phyloP scores from a whole-genome alignment of 306 rosid species.

The Myrica gale region DNA sequence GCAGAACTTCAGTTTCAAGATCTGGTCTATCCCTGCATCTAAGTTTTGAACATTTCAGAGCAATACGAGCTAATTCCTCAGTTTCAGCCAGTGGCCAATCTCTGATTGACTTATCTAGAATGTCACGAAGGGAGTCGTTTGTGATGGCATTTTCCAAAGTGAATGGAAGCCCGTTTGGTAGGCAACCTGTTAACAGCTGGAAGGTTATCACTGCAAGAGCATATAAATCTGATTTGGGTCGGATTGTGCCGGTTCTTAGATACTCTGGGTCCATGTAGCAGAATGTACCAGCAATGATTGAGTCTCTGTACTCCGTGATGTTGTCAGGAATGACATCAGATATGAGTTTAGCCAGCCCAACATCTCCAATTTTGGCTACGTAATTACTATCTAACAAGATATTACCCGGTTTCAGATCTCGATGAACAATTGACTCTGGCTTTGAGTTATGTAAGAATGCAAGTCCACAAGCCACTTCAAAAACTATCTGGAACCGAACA shows the following conservation, averaged over 20 bases:
- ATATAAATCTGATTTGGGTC: conserved; percentile 89
- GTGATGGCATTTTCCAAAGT: conserved; percentile 62
- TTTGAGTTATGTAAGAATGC: conserved; percentile 78
- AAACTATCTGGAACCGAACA: conserved; percentile 57
- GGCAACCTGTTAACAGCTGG: conserved; percentile 66
- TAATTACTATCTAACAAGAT: conserved; percentile 72
- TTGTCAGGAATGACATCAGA: conserved; percentile 74
- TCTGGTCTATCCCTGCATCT: conserved; percentile 98
- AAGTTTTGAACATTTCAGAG: conserved; percentile 64
- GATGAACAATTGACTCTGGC: conserved; percentile 84
- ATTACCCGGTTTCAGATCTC: conserved; percentile 94
- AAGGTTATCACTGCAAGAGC: conserved; percentile 81
- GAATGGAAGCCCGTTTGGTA: conserved; percentile 59
- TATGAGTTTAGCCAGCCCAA: conserved; percentile 81
- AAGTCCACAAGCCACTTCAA: conserved; percentile 88
- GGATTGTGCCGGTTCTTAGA: conserved; percentile 84
- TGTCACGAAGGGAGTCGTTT: conserved; percentile 48
- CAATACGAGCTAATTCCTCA: conserved; percentile 62
- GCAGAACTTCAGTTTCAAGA: conserved; percentile 84
- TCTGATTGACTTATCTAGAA: conserved; percentile 65
- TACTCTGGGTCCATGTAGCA: conserved; percentile 98
- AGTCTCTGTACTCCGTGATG: conserved; percentile 78
- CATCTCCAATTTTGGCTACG: conserved; percentile 86
- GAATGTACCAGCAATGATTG: conserved; percentile 82
- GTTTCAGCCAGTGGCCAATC: conserved; percentile 88